phyloP scores from a whole-genome alignment of 2,329 filamentous ascomycete species.

The Chaetomiaceae sp. region DNA sequence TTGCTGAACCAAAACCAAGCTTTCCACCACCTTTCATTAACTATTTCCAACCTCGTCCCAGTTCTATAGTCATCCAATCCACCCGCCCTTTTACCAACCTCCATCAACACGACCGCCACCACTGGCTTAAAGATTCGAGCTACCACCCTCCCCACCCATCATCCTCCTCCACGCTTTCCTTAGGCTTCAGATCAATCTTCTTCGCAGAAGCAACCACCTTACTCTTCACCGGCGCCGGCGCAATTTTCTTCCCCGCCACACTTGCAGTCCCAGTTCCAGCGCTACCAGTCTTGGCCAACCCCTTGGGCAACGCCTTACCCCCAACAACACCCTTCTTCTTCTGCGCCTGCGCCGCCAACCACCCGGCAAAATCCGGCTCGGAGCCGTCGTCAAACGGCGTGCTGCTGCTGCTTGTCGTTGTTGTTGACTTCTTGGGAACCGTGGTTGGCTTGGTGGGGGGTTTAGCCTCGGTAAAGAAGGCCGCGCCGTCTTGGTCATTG shows the following conservation, averaged over 20 bases:
- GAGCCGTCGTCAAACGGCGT: constrained; percentile 73
- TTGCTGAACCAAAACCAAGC: too few relatives aligned
- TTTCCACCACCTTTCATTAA: too few relatives aligned
- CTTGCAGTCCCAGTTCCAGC: too few relatives aligned
- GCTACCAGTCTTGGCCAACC: constrained; percentile 58
- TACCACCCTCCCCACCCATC: constrained; percentile 65
- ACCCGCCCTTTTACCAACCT: not conserved
- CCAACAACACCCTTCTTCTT: constrained; percentile 55
- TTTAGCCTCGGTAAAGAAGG: constrained; percentile 30
- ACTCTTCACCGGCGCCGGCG: constrained; percentile 32
- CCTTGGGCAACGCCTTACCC: constrained; percentile 73
- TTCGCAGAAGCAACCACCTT: constrained; percentile 17
- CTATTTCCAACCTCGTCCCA: not conserved
- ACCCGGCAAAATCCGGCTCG: constrained; percentile 93
- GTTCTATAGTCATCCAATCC: not conserved
- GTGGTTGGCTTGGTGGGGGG: constrained; percentile 2
- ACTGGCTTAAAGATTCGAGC: too few relatives aligned
- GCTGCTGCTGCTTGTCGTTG: not conserved
- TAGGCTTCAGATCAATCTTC: constrained; percentile 63
- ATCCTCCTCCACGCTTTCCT: constrained; percentile 48
- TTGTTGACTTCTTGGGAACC: not conserved
- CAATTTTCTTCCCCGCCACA: constrained; percentile 24
- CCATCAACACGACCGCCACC: too few relatives aligned
- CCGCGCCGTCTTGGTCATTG: constrained; percentile 29
- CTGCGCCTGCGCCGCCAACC: constrained; percentile 80